Percentiles rank a stretch among this genome's conserved stretches.
Conservation (phyloP, 257 asterid genomes). For the Solanum pennellii region DNA sequence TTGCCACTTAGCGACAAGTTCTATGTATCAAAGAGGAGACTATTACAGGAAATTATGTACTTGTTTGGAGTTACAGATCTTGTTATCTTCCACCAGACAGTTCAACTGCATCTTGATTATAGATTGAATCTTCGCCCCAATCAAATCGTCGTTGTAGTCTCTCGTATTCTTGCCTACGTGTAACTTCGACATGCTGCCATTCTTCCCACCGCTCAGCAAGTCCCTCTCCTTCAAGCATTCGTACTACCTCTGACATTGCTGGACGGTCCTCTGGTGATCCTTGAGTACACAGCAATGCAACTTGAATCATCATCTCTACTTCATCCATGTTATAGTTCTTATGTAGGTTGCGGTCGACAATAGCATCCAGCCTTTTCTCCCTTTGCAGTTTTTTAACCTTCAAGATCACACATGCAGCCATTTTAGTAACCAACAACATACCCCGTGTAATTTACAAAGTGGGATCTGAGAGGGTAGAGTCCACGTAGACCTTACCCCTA, state of each 20-base stretch:
- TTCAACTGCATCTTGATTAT: constrained; percentile 69
- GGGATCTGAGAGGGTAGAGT: not conserved
- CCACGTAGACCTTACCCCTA: not conserved
- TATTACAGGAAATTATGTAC: not conserved
- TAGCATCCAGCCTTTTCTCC: constrained; percentile 63
- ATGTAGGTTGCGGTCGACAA: constrained; percentile 69
- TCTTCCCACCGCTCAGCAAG: constrained; percentile 90
- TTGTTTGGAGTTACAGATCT: not conserved
- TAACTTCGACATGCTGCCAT: constrained; percentile 70
- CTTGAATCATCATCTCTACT: constrained; percentile 96
- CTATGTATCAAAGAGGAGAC: not conserved
- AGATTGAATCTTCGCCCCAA: constrained; percentile 73
- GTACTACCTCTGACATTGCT: constrained; percentile 88
- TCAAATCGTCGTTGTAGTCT: constrained; percentile 69
- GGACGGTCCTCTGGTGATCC: constrained; percentile 90
- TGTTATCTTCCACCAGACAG: constrained; percentile 75
- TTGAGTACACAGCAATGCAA: constrained; percentile 85
- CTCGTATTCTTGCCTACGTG: constrained; percentile 64
- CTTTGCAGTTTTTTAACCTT: constrained; percentile 81
- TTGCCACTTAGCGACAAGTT: not conserved
- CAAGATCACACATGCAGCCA: not conserved
- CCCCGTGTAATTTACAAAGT: not conserved
- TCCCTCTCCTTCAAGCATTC: constrained; percentile 95
- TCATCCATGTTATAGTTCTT: constrained; percentile 43
- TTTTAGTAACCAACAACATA: not conserved